Base-by-base conservation (phyloP, 495 filamentous ascomycete species). In the Podospora australis region DNA sequence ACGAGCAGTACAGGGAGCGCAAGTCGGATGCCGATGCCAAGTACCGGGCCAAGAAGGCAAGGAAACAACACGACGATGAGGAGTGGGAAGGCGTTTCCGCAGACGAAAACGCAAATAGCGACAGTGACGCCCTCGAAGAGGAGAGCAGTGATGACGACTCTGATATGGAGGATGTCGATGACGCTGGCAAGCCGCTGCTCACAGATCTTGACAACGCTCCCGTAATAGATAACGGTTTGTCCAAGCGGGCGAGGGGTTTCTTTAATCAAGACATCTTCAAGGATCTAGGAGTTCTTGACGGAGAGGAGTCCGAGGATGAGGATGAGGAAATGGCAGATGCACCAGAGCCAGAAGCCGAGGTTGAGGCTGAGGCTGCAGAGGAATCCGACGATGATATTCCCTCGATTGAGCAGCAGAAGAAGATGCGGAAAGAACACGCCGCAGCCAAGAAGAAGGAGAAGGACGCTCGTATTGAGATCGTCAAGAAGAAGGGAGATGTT, bases 191-290 rank as follows among this genome's bases (percentile, higher is more conserved):
- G 34, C 61, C 67, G 24, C 70, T 81, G 34, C 56, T 78, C 40
- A 78, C 64, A 8, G 73, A 79, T 46, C 63, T 86, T 25, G 71
- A 80, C 39, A 65, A 64, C 22, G 58, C 62, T 14, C 60, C 71
- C 22, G 66, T 54, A 24, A 72, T 70, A 40, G 57, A 65, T 21
- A 69, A 69, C 8, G 79, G 77, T 4, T 72, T 98, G 7, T 90
- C 88, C 7, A 90, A 86, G 62, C 79, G 86, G 48, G 92, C 92
- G 14, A 74, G 81, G 6, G 70, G 84, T 42, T 99, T 99, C 69
- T 99, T 99, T 59, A 84, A 86, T 51, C 94, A 97, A 58, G 94
- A 95, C 52, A 85, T 97, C 46, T 97, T 99, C 71, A 82, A 89
- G 54, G 84, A 78, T 24, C 79, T 97, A 13, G 84, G 72, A 3